Percentiles rank a stretch among this genome's conserved stretches.
phyloP scores from a whole-genome alignment of 2,329 filamentous ascomycete species.

The Cryphonectria radicalis region DNA sequence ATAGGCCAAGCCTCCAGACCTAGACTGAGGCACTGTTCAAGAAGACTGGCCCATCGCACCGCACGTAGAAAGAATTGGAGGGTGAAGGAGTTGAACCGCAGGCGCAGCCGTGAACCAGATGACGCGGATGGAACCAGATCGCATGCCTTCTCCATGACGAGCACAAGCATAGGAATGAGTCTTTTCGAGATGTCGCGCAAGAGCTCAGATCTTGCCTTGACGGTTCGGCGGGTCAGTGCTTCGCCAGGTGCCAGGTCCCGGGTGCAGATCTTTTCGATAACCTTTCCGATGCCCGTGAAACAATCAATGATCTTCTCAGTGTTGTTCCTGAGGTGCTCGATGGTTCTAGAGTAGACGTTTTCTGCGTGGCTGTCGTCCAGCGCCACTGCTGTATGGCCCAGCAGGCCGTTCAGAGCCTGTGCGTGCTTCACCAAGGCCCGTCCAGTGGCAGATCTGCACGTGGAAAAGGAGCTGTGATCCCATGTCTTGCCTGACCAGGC shows the following conservation, averaged over 20 bases:
- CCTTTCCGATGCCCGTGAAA: slow-evolving; percentile 11
- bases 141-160: slow-evolving; percentile 16
- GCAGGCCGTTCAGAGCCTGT: slow-evolving; percentile 11
- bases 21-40: slow-evolving; percentile 6
- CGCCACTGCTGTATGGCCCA: background rate
- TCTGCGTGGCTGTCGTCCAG: background rate
- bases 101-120: background rate
- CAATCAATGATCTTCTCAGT: slow-evolving; percentile 3
- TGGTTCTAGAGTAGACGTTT: background rate
- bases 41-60: slow-evolving; percentile 21
- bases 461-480: background rate
- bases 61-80: slow-evolving; percentile 24
- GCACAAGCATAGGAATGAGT: slow-evolving; percentile 27
- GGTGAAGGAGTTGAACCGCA: slow-evolving; percentile 22
- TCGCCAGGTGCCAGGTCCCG: background rate
- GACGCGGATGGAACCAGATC: slow-evolving; percentile 12
- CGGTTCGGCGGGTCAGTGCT: background rate
- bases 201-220: slow-evolving; percentile 1
- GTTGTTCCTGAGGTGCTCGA: slow-evolving; percentile 9
- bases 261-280: slow-evolving; percentile 16
- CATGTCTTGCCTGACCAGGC: slow-evolving; percentile 22
- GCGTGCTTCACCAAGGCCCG: slow-evolving; percentile 4
- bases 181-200: slow-evolving; percentile 18
- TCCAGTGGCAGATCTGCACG: slow-evolving; percentile 9
- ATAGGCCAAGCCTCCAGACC: slow-evolving; percentile 18